These are phyloP conservation scores for Cyphellophora attinorum DNA, from an alignment of 2,329 filamentous ascomycete genomes.

Conservation along the genomic window DNA sequence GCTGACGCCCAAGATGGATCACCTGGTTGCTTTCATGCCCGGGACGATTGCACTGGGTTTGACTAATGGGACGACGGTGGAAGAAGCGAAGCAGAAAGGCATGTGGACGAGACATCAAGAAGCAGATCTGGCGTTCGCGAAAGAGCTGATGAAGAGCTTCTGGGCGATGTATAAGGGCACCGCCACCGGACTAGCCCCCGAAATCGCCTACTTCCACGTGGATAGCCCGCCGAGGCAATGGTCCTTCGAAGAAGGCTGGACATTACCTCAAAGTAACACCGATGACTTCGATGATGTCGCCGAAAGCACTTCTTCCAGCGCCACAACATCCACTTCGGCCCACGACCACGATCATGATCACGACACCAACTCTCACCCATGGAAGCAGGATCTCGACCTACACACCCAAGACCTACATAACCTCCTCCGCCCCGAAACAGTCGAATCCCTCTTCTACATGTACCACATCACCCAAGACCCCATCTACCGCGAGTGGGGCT, in stretches of 20 bases:
- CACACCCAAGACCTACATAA: conserved; percentile 83
- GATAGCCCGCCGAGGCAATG: conserved; percentile 51
- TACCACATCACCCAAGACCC: conserved; percentile 91
- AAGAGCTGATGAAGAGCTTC: conserved; percentile 91
- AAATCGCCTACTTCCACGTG: conserved; percentile 87
- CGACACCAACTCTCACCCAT: no score
- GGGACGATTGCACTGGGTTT: conserved; percentile 86
- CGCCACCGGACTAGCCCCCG: conserved; percentile 80
- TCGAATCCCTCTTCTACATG: conserved; percentile 97
- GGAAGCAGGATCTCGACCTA: conserved; percentile 74
- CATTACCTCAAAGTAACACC: conserved; percentile 42
- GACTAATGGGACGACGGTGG: conserved; percentile 67
- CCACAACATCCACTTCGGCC: no score
- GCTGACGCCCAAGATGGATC: conserved; percentile 89
- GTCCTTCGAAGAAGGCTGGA: conserved; percentile 24
- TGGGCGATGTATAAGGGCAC: conserved; percentile 96
- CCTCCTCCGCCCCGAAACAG: conserved; percentile 86
- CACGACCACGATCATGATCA: conserved; percentile 44
- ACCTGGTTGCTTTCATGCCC: conserved; percentile 94
- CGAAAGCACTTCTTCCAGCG: no score
- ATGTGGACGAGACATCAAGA: conserved; percentile 70
- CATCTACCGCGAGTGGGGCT: conserved; percentile 90
- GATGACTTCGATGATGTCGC: conserved; percentile 31
- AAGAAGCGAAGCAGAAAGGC: conserved; percentile 53
- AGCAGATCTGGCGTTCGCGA: conserved; percentile 75